Evolutionary conservation across 1,284 basidiomycete species (phyloP).

Genomic region (Cutaneotrichosporon cyanovorans): DNA sequence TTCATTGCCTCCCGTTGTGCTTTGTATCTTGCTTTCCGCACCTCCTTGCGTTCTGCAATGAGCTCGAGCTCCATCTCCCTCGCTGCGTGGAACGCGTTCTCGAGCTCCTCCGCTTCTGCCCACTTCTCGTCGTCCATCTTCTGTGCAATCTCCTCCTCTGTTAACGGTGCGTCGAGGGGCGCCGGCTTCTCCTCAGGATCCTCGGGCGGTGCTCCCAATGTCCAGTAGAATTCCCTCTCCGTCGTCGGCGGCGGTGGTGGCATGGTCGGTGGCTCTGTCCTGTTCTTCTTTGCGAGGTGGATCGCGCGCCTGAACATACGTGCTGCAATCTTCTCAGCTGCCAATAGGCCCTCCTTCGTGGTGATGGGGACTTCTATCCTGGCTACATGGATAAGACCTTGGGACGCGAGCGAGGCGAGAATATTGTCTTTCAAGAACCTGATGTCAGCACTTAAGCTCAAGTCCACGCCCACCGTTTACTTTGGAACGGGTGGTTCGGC

Average conservation of each 20-base stretch:
- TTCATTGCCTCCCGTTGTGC: slow-evolving; percentile 10
- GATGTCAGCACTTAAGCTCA: neutral
- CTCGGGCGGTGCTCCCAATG: slow-evolving; percentile 12
- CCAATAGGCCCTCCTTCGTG: slow-evolving; percentile 19
- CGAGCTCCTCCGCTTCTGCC: slow-evolving; percentile 14
- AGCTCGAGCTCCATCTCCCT: slow-evolving; percentile 15
- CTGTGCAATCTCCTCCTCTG: slow-evolving; percentile 2
- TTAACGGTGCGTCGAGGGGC: neutral
- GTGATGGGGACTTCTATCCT: slow-evolving; percentile 13
- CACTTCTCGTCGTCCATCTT: slow-evolving; percentile 7
- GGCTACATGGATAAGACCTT: slow-evolving; percentile 21
- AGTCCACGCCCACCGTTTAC: slow-evolving; percentile 16
- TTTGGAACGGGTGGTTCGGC: slow-evolving; percentile 28
- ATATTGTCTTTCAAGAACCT: slow-evolving; percentile 26
- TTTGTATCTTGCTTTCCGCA: slow-evolving; percentile 10
- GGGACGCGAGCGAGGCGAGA: slow-evolving; percentile 19
- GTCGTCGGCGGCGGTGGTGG: slow-evolving; percentile 11
- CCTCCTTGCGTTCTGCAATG: slow-evolving; percentile 12
- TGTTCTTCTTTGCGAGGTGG: slow-evolving; percentile 4
- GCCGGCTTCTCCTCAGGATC: neutral
- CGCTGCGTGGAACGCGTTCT: slow-evolving; percentile 14
- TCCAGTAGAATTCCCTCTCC: slow-evolving; percentile 17
- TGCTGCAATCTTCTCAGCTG: slow-evolving; percentile 7
- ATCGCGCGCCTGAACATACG: slow-evolving; percentile 4
- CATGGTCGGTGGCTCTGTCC: slow-evolving; percentile 7